Conservation (phyloP, 1,284 basidiomycete genomes). For the Psilocybe mexicana region DNA sequence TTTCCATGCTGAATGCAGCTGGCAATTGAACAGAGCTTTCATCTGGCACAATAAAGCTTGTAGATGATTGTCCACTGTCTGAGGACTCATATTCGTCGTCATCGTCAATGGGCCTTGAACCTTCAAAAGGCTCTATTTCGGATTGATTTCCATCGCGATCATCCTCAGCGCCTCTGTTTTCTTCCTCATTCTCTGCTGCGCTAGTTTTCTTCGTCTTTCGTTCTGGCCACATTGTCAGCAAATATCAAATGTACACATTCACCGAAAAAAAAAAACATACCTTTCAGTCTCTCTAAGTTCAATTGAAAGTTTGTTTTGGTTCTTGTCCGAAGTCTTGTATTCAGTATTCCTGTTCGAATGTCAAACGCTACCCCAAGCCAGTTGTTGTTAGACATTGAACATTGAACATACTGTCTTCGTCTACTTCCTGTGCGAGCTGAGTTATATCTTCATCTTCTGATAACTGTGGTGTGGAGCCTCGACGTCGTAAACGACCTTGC, state of each 20-base stretch:
- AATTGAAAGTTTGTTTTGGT: conserved; percentile 61
- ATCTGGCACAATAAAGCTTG: conserved; percentile 73
- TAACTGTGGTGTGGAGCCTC: background rate
- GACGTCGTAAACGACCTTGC: conserved; percentile 24
- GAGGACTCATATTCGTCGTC: conserved; percentile 29
- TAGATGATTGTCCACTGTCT: conserved; percentile 25
- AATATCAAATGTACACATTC: background rate
- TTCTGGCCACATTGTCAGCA: conserved; percentile 11
- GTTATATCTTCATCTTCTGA: conserved; percentile 16
- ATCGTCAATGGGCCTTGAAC: conserved; percentile 41
- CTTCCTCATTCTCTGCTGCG: conserved; percentile 8
- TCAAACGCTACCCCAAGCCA: background rate
- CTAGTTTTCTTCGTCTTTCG: conserved; percentile 31
- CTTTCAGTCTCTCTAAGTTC: conserved; percentile 65
- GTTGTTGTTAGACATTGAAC: background rate
- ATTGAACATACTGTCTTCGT: conserved; percentile 50
- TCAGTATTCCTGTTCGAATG: conserved; percentile 54
- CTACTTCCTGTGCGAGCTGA: conserved; percentile 53
- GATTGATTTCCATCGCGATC: conserved; percentile 7
- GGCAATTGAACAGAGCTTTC: conserved; percentile 59
- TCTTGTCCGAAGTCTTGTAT: conserved; percentile 60
- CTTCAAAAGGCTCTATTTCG: conserved; percentile 36
- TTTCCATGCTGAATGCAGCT: conserved; percentile 73
- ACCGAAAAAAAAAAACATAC: conserved; percentile 29
- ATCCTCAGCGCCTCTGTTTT: conserved; percentile 4